Evolutionary conservation across 257 asterid genomes (phyloP).

Genomic region (Schizonepeta tenuifolia): DNA sequence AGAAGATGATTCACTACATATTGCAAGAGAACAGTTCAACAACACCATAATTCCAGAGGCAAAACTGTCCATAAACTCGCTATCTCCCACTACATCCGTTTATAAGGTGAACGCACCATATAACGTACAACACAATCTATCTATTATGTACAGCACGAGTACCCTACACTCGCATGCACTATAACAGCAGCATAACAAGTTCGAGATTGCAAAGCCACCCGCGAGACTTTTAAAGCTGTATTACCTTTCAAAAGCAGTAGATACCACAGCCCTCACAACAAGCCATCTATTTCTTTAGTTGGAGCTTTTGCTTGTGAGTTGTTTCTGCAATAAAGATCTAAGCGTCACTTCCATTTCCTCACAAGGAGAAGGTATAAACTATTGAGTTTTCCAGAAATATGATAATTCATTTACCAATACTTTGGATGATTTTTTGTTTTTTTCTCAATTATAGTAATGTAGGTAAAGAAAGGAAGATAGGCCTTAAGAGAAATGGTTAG

Average conservation of each 20-base stretch:
- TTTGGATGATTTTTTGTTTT: background rate
- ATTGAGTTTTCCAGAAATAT: background rate
- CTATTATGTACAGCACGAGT: slow-evolving; percentile 30
- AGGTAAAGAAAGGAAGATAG: background rate
- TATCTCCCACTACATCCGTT: slow-evolving; percentile 16
- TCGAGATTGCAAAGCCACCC: slow-evolving; percentile 11
- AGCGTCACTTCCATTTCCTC: background rate
- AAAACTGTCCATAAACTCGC: slow-evolving; percentile 29
- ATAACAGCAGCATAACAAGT: background rate
- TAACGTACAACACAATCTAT: background rate
- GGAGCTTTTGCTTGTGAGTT: slow-evolving; percentile 39
- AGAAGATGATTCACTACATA: background rate
- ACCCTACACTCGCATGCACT: background rate
- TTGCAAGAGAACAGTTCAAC: background rate
- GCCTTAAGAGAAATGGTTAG: background rate
- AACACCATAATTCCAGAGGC: background rate
- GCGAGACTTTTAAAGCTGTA: background rate
- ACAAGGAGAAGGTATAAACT: background rate
- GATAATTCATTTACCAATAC: background rate
- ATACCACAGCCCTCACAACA: slow-evolving; percentile 1
- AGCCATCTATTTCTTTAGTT: slow-evolving; percentile 21
- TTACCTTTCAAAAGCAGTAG: slow-evolving; percentile 1
- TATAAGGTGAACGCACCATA: background rate
- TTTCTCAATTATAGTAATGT: background rate
- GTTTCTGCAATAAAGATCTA: slow-evolving; percentile 36